These are phyloP conservation scores for Globomyces pollinis-pini DNA, from an alignment of 192 early-diverging fungal species.

Conservation along the genomic window DNA sequence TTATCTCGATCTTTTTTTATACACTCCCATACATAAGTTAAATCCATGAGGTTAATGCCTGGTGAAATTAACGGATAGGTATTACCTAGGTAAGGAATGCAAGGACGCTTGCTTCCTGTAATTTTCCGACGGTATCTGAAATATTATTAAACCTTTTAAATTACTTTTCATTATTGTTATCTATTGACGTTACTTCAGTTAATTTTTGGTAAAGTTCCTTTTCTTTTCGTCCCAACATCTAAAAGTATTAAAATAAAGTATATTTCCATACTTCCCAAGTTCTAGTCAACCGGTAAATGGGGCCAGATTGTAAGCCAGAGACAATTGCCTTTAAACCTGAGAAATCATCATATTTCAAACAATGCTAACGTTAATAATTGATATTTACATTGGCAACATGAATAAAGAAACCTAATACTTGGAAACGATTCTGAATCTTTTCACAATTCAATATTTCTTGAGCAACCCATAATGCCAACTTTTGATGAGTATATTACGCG, in stretches of 20 bases:
- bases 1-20: constrained; percentile 32
- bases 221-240: constrained; percentile 29
- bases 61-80: no score
- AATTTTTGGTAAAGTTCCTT: constrained; percentile 28
- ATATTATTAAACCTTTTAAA: neutral
- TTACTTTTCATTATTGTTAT: constrained; percentile 29
- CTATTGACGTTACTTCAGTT: constrained; percentile 22
- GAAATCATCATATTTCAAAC: constrained; percentile 30
- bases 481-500: neutral
- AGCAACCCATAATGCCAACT: constrained; percentile 33
- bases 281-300: constrained; percentile 26
- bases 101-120: constrained; percentile 17
- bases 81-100: constrained; percentile 36
- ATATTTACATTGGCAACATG: constrained; percentile 27
- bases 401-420: constrained; percentile 30
- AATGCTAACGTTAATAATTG: constrained; percentile 15
- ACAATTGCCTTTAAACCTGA: constrained; percentile 28
- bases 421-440: constrained; percentile 24
- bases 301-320: constrained; percentile 33
- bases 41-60: constrained; percentile 33
- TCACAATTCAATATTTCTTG: constrained; percentile 26
- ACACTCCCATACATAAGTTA: constrained; percentile 34
- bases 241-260: neutral
- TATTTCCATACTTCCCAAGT: constrained; percentile 39
- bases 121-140: constrained; percentile 22